These are phyloP conservation scores for Pichia eremophila DNA, from an alignment of 805 yeast species.

Conservation along the genomic window DNA sequence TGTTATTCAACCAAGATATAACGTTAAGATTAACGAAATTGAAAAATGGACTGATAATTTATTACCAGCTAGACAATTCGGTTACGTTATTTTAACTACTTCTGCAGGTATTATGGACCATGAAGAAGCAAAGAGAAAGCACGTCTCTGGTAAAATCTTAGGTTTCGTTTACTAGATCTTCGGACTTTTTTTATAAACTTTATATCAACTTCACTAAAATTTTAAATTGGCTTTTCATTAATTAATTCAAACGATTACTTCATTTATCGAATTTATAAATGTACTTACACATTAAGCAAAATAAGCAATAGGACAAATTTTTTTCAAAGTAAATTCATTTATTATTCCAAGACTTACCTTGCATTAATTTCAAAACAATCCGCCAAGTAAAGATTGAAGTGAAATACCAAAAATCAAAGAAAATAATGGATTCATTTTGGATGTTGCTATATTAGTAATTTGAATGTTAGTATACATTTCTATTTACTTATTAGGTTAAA, in stretches of 20 bases:
- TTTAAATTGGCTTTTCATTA: neutral
- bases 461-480: conserved; percentile 5
- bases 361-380: neutral
- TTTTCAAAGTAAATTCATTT: neutral
- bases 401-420: conserved; percentile 4
- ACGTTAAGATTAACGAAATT: conserved; percentile 89
- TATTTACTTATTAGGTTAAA: neutral
- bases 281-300: neutral
- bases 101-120: conserved; percentile 99
- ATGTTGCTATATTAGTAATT: neutral
- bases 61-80: conserved; percentile 98
- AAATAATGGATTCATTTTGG: conserved; percentile 2
- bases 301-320: neutral
- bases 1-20: conserved; percentile 97
- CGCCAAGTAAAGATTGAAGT: conserved; percentile 2
- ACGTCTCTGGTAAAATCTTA: conserved; percentile 97
- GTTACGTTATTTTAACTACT: conserved; percentile 95
- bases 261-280: neutral
- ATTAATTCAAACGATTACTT: neutral
- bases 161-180: conserved; percentile 83
- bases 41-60: conserved; percentile 99
- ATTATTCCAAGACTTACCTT: neutral
- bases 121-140: conserved; percentile 99
- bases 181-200: neutral
- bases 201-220: neutral